Percentiles rank a stretch among this genome's conserved stretches.
These are phyloP conservation scores for Rostrohypoxylon terebratum DNA, from an alignment of 495 filamentous ascomycete genomes.

Conservation along the genomic window DNA sequence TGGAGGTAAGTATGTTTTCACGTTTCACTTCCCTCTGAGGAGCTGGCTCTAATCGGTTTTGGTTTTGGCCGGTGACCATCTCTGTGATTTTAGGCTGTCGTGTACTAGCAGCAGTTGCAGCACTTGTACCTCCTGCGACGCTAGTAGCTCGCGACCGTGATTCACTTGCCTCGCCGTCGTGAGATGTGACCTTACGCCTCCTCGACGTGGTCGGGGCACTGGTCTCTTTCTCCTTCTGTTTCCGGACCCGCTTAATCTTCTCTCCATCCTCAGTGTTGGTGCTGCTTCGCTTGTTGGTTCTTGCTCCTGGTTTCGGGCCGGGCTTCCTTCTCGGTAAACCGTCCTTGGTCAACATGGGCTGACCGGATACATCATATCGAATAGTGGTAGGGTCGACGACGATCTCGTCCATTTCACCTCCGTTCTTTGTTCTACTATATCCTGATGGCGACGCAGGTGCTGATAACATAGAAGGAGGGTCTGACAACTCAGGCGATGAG, in stretches of 20 bases:
- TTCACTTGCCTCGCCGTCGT: constrained; percentile 38
- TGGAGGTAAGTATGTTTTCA: constrained; percentile 57
- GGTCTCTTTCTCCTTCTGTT: constrained; percentile 68
- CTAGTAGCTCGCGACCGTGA: constrained; percentile 37
- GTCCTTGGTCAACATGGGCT: constrained; percentile 57
- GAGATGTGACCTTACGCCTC: constrained; percentile 60
- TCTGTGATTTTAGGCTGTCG: constrained; percentile 57
- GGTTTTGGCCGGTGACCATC: constrained; percentile 35
- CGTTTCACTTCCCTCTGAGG: constrained; percentile 54
- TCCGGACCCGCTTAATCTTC: constrained; percentile 66
- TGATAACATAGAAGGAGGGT: constrained; percentile 49
- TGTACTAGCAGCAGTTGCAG: constrained; percentile 27
- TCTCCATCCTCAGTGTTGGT: constrained; percentile 56
- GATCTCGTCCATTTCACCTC: constrained; percentile 48
- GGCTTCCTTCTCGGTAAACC: constrained; percentile 63
- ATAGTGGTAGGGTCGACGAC: constrained; percentile 49
- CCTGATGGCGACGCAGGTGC: constrained; percentile 42
- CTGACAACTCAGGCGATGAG: constrained; percentile 50
- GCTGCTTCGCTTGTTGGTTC: constrained; percentile 57
- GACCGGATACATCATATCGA: constrained; percentile 47
- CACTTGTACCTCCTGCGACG: constrained; percentile 49
- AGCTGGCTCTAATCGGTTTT: constrained; percentile 46
- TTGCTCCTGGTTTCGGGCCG: constrained; percentile 64
- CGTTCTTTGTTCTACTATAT: constrained; percentile 42
- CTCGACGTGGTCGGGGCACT: constrained; percentile 64